phyloP scores from a whole-genome alignment of 208 protist genomes.

The Crithidia fasciculata region DNA sequence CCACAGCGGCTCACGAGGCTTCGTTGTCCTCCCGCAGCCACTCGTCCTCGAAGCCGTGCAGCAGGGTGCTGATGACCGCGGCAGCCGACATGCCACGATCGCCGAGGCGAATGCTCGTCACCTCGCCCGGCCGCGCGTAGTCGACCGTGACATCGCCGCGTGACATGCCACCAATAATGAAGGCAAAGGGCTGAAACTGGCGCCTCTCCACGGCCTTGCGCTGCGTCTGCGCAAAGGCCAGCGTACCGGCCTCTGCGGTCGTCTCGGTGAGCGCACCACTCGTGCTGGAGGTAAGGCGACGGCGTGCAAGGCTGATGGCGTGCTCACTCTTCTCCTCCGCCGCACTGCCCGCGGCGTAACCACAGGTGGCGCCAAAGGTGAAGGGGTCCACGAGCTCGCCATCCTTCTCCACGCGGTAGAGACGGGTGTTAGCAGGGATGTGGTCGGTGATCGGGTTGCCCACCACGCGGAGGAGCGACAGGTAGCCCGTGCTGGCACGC shows the following conservation, averaged over 20 bases:
- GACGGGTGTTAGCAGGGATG: constrained; percentile 90
- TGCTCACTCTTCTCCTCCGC: constrained; percentile 23
- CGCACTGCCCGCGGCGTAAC: constrained; percentile 24
- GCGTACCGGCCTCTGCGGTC: constrained; percentile 32
- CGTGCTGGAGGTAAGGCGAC: constrained; percentile 38
- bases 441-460: constrained; percentile 99
- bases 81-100: constrained; percentile 87
- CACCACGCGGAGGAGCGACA: constrained; percentile 97
- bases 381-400: constrained; percentile 80
- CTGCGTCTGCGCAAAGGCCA: constrained; percentile 49
- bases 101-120: constrained; percentile 68
- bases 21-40: constrained; percentile 89
- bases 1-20: constrained; percentile 12
- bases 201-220: constrained; percentile 42
- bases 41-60: constrained; percentile 85
- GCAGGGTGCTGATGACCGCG: constrained; percentile 67
- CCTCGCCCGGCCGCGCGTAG: constrained; percentile 65
- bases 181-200: constrained; percentile 83
- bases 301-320: constrained; percentile 32
- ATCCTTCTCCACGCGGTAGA: constrained; percentile 88
- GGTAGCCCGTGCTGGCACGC: constrained; percentile 80
- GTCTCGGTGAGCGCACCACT: constrained; percentile 21
- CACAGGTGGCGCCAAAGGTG: constrained; percentile 54
- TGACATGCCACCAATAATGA: constrained; percentile 89
- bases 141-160: constrained; percentile 79